These are phyloP conservation scores for Cladosporium austrohemisphaericum DNA, from an alignment of 2,329 filamentous ascomycete species.

Conservation along the genomic window DNA sequence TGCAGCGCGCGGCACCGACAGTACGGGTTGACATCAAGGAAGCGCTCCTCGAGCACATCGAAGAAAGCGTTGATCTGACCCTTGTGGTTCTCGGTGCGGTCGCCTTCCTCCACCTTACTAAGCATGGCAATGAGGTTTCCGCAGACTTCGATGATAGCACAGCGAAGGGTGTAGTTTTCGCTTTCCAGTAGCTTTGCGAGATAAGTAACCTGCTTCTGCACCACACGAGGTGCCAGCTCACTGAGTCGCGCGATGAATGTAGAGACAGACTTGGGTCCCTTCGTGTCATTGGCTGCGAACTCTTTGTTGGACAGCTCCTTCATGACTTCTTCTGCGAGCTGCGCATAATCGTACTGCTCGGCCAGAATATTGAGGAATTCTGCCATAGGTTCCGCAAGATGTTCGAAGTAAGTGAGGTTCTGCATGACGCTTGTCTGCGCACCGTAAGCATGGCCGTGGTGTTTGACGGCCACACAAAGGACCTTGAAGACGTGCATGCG, in stretches of 20 bases:
- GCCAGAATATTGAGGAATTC: slow-evolving; percentile 94
- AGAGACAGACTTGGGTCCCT: slow-evolving; percentile 93
- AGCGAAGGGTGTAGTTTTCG: slow-evolving; percentile 93
- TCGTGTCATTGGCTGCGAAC: slow-evolving; percentile 94
- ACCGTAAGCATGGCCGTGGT: slow-evolving; percentile 93
- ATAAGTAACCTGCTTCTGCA: slow-evolving; percentile 97
- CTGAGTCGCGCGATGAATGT: slow-evolving; percentile 90
- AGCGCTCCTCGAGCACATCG: slow-evolving; percentile 91
- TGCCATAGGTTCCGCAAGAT: slow-evolving; percentile 97
- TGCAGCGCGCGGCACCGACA: slow-evolving; percentile 88
- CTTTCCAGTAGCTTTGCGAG: slow-evolving; percentile 92
- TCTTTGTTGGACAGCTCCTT: slow-evolving; percentile 95
- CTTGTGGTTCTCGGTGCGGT: slow-evolving; percentile 87
- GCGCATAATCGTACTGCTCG: slow-evolving; percentile 96
- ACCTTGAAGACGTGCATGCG: slow-evolving; percentile 98
- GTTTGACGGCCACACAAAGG: slow-evolving; percentile 91
- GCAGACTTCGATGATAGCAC: slow-evolving; percentile 92
- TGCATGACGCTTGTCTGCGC: slow-evolving; percentile 98
- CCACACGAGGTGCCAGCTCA: slow-evolving; percentile 81
- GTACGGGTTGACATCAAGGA: slow-evolving; percentile 94
- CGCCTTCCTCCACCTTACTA: slow-evolving; percentile 72
- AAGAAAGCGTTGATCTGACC: slow-evolving; percentile 96
- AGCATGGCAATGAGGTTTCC: slow-evolving; percentile 91
- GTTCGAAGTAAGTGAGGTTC: slow-evolving; percentile 96
- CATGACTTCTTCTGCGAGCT: slow-evolving; percentile 88